Conservation (phyloP, 345 rosid species). For the Isatis tinctoria region DNA sequence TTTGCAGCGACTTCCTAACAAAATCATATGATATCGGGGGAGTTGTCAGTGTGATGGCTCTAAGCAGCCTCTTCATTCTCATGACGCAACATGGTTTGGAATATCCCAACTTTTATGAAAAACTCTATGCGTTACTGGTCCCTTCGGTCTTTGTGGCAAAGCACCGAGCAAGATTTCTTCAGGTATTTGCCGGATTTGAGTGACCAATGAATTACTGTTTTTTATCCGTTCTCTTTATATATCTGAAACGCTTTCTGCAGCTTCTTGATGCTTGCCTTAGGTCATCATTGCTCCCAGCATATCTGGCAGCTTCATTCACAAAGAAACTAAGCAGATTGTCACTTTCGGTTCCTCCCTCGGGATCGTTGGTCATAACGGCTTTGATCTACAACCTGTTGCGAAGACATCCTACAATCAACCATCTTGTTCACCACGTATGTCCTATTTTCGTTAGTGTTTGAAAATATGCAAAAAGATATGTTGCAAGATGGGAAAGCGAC, state of each 20-base stretch:
- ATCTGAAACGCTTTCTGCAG: constrained; percentile 44
- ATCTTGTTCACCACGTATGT: constrained; percentile 79
- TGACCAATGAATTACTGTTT: neutral
- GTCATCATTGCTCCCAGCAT: constrained; percentile 96
- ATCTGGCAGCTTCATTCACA: constrained; percentile 89
- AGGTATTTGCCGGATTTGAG: constrained; percentile 42
- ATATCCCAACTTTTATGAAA: constrained; percentile 85
- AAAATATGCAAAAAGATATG: neutral
- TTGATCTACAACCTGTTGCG: constrained; percentile 83
- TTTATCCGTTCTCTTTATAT: neutral
- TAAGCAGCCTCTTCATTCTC: constrained; percentile 87
- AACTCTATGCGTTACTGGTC: constrained; percentile 66
- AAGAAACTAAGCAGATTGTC: constrained; percentile 85
- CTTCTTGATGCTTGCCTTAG: constrained; percentile 92
- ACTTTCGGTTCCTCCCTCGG: constrained; percentile 77
- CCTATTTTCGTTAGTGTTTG: neutral
- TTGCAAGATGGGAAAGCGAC: neutral
- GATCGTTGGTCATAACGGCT: constrained; percentile 72
- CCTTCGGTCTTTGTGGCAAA: constrained; percentile 91
- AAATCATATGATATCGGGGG: constrained; percentile 93
- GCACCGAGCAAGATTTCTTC: constrained; percentile 81
- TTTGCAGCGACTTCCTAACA: constrained; percentile 85
- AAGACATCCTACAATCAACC: constrained; percentile 88
- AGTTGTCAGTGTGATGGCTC: constrained; percentile 95
- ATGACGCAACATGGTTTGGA: constrained; percentile 87